Base-by-base conservation (phyloP, 345 rosid species). In the Ceriops zippeliana region DNA sequence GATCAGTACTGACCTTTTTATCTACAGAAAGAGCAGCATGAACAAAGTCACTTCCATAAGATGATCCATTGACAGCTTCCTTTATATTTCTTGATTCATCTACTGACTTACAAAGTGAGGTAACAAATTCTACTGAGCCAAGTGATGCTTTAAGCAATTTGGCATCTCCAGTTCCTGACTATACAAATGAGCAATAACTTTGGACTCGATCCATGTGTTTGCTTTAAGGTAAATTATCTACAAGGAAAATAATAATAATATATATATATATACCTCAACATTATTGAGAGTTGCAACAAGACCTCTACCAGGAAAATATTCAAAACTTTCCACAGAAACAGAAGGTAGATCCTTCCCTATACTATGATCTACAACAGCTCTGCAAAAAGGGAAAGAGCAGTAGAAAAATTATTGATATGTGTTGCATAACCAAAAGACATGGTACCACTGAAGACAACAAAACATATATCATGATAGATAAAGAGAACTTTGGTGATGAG, bases 281-380 rank as follows among this genome's bases (percentile, higher is more conserved):
- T 86, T 83, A 64, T 80, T 89, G 57, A 95, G 83, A 70, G 96
- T 91, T 26, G 99, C 99, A 58, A 74, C 79, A 70, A 95, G 99
- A 76, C 99, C 99, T 83, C 83, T 83, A 20, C 99, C 99, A 58
- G 99, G 99, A 80, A 89, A 89, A 71, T 85, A 95, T 71, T 95
- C 97, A 74, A 88, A 95, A 77, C 85, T 88, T 80, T 95, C 93
- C 35, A 91, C 79, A 53, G 85, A 82, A 74, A 95, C 73, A 68
- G 90, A 83, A 79, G 99, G 99, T 66, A 95, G 95, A 58, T 95
- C 96, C 76, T 89, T 89, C 63, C 96, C 97, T 46, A 72, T 68
- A 75, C 97, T 88, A 81, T 95, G 97, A 65, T 95, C 97, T 57
- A 95, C 97, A 63, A 95, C 95, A 70, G 99, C 99, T 80, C 99